Base-by-base conservation (phyloP, 116 monocot genomes). In the Cymodocea nodosa region DNA sequence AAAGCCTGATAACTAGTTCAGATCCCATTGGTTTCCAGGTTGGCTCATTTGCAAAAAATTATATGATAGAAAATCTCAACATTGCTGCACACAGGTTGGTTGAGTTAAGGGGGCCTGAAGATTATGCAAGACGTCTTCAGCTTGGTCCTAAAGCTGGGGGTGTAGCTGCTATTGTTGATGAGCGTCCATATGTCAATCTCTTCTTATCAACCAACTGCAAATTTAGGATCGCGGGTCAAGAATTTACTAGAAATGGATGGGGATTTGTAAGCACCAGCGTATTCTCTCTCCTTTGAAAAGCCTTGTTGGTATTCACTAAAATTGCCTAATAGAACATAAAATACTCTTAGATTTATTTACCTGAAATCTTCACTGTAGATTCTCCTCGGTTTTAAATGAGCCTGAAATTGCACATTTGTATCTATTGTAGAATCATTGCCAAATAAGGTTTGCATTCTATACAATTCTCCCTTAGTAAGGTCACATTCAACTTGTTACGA, bases 241-340 rank as follows among this genome's bases (percentile, higher is more conserved):
- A 79, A 50, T 95, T 95, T 79, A 90, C 90, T 14, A 90, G 82
- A 75, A 83, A 73, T 59, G 94, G 90, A 74, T 90, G 94, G 94
- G 94, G 90, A 62, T 89, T 86, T 75, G 94, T 94, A 76, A 93
- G 92, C 80, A 73, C 13, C 24, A 0, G 11, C 5, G 5, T 44
- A 44, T 44, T 44, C 11, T 30, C 35, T 40, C 39, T 34, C 25
- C 34, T 50, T 30, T 71, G 36, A 56, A 5, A 16, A 35, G 35
- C 2, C 44, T 8, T 44, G 44, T 44, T 44, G 44, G 44, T 44
- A 44, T 6, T 8, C 11, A 44, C 0, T 44, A 11, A 44, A 44
- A 44, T 44, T 44, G 44, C 44, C 11, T 11, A 44, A 44, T 11
- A 44, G 6, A 44, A 6, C 6, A 11, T 8, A 8, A 37, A 37